Evolutionary conservation across 495 filamentous ascomycete genomes (phyloP).

Genomic region (Trichoderma erinaceum): DNA sequence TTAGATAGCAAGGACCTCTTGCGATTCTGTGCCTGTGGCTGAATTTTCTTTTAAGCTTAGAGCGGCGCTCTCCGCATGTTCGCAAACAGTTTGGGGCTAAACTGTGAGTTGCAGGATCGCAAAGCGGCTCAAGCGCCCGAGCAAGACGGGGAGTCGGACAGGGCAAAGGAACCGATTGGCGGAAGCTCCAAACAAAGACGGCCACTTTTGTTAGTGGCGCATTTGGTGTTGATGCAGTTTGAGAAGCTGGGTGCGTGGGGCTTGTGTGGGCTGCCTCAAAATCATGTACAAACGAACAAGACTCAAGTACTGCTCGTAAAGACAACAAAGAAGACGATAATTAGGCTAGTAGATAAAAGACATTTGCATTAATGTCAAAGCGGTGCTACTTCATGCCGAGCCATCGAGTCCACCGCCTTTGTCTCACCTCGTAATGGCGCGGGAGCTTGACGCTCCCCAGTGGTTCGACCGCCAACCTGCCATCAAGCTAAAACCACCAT

Average conservation of each 20-base stretch:
- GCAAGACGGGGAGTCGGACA: not conserved
- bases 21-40: no score
- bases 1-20: no score
- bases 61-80: not conserved
- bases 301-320: no score
- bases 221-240: not conserved
- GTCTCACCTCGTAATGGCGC: not conserved
- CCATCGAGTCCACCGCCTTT: no score
- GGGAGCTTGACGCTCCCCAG: not conserved
- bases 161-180: slow-evolving; percentile 5
- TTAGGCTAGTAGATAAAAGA: no score
- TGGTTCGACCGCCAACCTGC: not conserved
- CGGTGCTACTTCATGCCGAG: no score
- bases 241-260: not conserved
- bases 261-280: no score
- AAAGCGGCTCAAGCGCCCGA: not conserved
- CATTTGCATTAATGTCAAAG: no score
- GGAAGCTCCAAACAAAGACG: not conserved
- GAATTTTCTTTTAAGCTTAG: not conserved
- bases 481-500: not conserved
- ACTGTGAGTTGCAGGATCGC: no score
- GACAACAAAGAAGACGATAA: no score
- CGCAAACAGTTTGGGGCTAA: no score
- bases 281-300: no score
- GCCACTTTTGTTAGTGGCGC: not conserved